Conservation (phyloP, 352 stramenopile species). For the Phytophthora crassamura region DNA sequence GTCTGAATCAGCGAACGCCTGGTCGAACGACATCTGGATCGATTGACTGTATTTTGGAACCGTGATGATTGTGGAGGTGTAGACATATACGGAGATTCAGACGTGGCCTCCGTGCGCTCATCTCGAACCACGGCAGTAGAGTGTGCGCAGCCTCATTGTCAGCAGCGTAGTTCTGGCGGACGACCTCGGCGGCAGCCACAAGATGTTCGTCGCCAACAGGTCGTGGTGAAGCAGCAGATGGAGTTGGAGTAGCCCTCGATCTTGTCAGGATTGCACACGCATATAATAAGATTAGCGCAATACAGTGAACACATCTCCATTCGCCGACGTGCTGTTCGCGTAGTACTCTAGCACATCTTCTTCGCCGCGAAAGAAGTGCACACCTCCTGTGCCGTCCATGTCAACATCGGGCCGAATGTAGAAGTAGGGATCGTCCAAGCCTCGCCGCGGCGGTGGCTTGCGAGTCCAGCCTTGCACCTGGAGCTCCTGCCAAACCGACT, state of each 20-base stretch:
- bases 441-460: not conserved
- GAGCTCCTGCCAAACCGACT: conserved; percentile 11
- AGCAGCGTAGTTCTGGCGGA: no score
- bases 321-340: conserved; percentile 1
- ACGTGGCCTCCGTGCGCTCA: no score
- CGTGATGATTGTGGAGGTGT: no score
- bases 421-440: conserved; percentile 9
- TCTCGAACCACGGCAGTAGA: not conserved
- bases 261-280: no score
- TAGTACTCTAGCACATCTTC: conserved; percentile 18
- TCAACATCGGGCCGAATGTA: conserved; percentile 1
- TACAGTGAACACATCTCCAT: no score
- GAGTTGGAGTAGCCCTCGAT: no score
- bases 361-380: conserved; percentile 11
- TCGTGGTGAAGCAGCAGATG: not conserved
- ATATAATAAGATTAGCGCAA: no score
- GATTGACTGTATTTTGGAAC: no score
- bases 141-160: not conserved
- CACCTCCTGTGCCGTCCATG: not conserved
- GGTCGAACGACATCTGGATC: not conserved
- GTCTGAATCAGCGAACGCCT: conserved; percentile 1
- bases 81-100: no score
- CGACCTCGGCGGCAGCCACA: conserved; percentile 1
- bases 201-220: conserved; percentile 6
- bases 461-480: conserved; percentile 4